A percentile compares a stretch with the other conserved stretches of the same genome.
phyloP scores from a whole-genome alignment of 2,329 filamentous ascomycete genomes.

The Exophiala lecanii-corni region DNA sequence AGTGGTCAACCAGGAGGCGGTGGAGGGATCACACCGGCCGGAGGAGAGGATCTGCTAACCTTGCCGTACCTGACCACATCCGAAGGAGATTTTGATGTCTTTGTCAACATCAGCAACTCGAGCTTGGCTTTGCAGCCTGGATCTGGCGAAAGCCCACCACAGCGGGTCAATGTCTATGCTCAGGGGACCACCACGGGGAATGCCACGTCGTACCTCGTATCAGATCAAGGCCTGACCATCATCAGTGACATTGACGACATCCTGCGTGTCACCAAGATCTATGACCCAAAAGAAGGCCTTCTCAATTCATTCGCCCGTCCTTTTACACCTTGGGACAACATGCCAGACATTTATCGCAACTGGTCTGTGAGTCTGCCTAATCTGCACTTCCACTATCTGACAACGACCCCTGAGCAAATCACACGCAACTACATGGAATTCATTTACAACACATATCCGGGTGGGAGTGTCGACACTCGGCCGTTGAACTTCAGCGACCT shows the following conservation, averaged over 20 bases:
- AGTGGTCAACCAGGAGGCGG: slow-evolving; percentile 46
- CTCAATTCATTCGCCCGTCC: slow-evolving; percentile 71
- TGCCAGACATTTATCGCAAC: slow-evolving; percentile 73
- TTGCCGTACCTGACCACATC: slow-evolving; percentile 62
- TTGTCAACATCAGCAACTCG: slow-evolving; percentile 58
- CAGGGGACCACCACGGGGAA: slow-evolving; percentile 64
- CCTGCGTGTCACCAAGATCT: slow-evolving; percentile 75
- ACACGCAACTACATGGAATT: slow-evolving; percentile 72
- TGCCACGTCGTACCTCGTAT: slow-evolving; percentile 71
- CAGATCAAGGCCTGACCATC: slow-evolving; percentile 64
- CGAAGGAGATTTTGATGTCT: slow-evolving; percentile 69
- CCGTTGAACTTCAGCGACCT: slow-evolving; percentile 77
- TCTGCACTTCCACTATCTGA: slow-evolving; percentile 76
- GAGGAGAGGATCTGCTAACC: slow-evolving; percentile 58
- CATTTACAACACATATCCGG: slow-evolving; percentile 73
- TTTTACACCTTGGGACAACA: slow-evolving; percentile 70
- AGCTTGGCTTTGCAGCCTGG: slow-evolving; percentile 56
- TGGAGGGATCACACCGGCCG: slow-evolving; percentile 49
- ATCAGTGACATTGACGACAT: slow-evolving; percentile 78
- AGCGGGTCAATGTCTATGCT: slow-evolving; percentile 64
- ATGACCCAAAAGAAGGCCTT: slow-evolving; percentile 67
- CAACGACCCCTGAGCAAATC: slow-evolving; percentile 72
- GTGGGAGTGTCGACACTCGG: slow-evolving; percentile 71
- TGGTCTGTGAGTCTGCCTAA: slow-evolving; percentile 64
- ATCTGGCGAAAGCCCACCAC: slow-evolving; percentile 60